phyloP scores from a whole-genome alignment of 2,329 filamentous ascomycete species.

The Raffaelea ambrosiae region DNA sequence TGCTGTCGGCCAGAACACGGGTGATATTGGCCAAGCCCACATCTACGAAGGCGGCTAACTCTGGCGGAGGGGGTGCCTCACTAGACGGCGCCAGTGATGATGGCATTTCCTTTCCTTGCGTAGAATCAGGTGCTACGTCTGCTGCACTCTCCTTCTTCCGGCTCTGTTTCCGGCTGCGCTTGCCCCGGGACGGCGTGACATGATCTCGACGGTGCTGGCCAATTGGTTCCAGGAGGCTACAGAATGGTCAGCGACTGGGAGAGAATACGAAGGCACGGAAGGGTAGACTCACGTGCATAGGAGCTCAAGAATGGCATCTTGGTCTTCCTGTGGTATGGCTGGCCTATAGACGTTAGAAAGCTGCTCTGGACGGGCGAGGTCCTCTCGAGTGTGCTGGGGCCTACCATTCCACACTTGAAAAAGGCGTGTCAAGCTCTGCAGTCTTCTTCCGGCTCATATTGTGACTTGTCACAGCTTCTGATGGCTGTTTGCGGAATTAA shows the following conservation, averaged over 20 bases:
- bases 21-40: constrained; percentile 58
- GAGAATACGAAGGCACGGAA: background rate
- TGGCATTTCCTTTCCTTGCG: background rate
- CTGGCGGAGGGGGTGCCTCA: constrained; percentile 32
- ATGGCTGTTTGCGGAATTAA: no score
- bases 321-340: constrained; percentile 44
- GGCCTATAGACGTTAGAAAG: constrained; percentile 40
- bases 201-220: constrained; percentile 51
- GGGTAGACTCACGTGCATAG: constrained; percentile 54
- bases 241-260: background rate
- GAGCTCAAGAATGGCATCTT: constrained; percentile 57
- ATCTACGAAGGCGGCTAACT: constrained; percentile 48
- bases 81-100: background rate
- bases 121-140: background rate
- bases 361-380: fast-evolving
- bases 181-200: constrained; percentile 51
- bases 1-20: constrained; percentile 41
- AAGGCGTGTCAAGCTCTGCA: constrained; percentile 58
- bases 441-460: constrained; percentile 48
- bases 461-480: no score
- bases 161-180: constrained; percentile 32
- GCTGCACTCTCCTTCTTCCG: constrained; percentile 30
- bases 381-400: constrained; percentile 8
- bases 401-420: constrained; percentile 52
- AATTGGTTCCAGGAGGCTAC: constrained; percentile 54